A percentile compares a stretch with the other conserved stretches of the same genome.
phyloP scores from a whole-genome alignment of 352 stramenopile genomes.

The Phytopythium chamaehyphon region DNA sequence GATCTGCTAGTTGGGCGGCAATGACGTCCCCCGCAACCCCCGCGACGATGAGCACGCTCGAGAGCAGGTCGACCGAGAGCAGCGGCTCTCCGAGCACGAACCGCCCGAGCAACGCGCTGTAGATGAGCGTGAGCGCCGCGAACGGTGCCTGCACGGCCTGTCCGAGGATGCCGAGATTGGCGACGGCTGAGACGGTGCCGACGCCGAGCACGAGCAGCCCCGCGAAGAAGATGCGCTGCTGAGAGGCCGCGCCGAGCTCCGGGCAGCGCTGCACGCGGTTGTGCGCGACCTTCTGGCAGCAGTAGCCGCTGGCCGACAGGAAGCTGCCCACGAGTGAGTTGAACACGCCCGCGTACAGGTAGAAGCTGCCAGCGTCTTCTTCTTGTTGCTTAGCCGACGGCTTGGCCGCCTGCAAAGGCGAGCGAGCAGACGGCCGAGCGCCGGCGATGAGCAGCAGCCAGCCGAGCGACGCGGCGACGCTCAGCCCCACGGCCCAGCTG shows the following conservation, averaged over 20 bases:
- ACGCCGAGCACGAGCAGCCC: slow-evolving; percentile 58
- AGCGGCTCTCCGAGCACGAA: slow-evolving; percentile 63
- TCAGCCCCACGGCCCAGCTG: slow-evolving; percentile 24
- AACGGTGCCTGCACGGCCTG: slow-evolving; percentile 79
- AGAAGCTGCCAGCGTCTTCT: slow-evolving; percentile 15
- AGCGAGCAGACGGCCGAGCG: slow-evolving; percentile 19
- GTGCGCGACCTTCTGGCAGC: slow-evolving; percentile 75
- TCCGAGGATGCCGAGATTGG: slow-evolving; percentile 71
- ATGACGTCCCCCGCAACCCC: slow-evolving; percentile 63
- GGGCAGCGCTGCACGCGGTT: slow-evolving; percentile 42
- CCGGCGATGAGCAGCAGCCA: slow-evolving; percentile 53
- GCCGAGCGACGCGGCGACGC: slow-evolving; percentile 33
- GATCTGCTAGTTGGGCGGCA: slow-evolving; percentile 38
- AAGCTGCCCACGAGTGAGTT: slow-evolving; percentile 77
- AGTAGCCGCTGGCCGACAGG: slow-evolving; percentile 74
- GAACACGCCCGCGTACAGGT: slow-evolving; percentile 64
- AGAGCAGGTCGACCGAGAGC: slow-evolving; percentile 41
- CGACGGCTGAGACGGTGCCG: slow-evolving; percentile 63
- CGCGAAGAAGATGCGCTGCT: slow-evolving; percentile 53
- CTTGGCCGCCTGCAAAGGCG: neutral
- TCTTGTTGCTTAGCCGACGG: neutral
- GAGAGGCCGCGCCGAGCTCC: slow-evolving; percentile 49
- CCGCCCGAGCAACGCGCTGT: slow-evolving; percentile 62
- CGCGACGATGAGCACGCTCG: slow-evolving; percentile 56
- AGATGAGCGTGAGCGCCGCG: slow-evolving; percentile 74